phyloP scores from a whole-genome alignment of 129 eudicot genomes.

The Helianthus annuus region HanXRQr2.0-SUNRISE NC_035439.2:79758709-79759208 shows the following conservation, averaged over 20 bases:
- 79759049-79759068: slow-evolving; percentile 39
- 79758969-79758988: slow-evolving; percentile 22
- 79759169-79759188: slow-evolving; percentile 41
- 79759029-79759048: slow-evolving; percentile 43
- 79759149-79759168: slow-evolving; percentile 44
- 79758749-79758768: too few relatives aligned
- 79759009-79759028: slow-evolving; percentile 39
- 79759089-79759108: slow-evolving; percentile 42
- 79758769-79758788: too few relatives aligned
- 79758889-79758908: slow-evolving; percentile 52
- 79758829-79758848: slow-evolving; percentile 50
- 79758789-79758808: too few relatives aligned
- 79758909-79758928: slow-evolving; percentile 38
- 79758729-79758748: too few relatives aligned
- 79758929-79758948: slow-evolving; percentile 33
- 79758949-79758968: slow-evolving; percentile 48
- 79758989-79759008: slow-evolving; percentile 29
- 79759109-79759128: slow-evolving; percentile 48
- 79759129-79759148: slow-evolving; percentile 38
- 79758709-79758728: too few relatives aligned
- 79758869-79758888: slow-evolving; percentile 42
- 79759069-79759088: slow-evolving; percentile 38
- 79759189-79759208: slow-evolving; percentile 47
- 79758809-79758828: slow-evolving; percentile 25
- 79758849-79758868: slow-evolving; percentile 55